phyloP scores from a whole-genome alignment of 1,139 yeast species.

The Petasospora rhodanensis region DNA sequence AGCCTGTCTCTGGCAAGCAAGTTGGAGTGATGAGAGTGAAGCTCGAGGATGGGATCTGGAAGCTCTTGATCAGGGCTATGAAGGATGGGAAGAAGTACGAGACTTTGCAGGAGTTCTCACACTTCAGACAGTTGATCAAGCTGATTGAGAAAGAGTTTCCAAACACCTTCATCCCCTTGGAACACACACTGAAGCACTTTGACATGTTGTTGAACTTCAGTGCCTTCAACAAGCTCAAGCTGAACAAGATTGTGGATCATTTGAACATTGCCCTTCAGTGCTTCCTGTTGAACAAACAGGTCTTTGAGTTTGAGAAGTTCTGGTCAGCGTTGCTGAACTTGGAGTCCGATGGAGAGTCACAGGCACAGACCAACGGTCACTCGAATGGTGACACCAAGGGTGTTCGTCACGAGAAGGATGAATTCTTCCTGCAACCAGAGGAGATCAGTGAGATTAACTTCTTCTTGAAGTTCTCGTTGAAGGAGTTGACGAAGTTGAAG shows the following conservation, averaged over 20 bases:
- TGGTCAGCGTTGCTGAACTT: slow-evolving; percentile 43
- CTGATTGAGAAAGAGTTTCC: slow-evolving; percentile 35
- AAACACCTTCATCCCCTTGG: slow-evolving; percentile 37
- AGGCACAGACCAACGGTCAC: too few relatives aligned
- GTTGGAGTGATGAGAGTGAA: slow-evolving; percentile 35
- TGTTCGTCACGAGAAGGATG: slow-evolving; percentile 10
- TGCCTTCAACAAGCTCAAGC: slow-evolving; percentile 32
- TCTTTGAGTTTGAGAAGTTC: slow-evolving; percentile 33
- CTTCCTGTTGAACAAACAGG: slow-evolving; percentile 32
- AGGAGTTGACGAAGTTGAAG: slow-evolving; percentile 40
- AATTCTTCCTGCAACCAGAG: slow-evolving; percentile 31
- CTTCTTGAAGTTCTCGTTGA: slow-evolving; percentile 49
- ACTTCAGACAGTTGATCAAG: slow-evolving; percentile 34
- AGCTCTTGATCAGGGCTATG: slow-evolving; percentile 23
- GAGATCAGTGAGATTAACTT: slow-evolving; percentile 49
- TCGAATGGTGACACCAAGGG: too few relatives aligned
- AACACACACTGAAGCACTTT: slow-evolving; percentile 28
- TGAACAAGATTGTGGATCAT: slow-evolving; percentile 44
- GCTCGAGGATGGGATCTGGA: slow-evolving; percentile 27
- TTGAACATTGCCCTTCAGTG: slow-evolving; percentile 45
- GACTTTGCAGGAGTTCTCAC: slow-evolving; percentile 31
- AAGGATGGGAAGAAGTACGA: slow-evolving; percentile 13
- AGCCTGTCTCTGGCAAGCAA: slow-evolving; percentile 26
- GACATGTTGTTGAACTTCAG: slow-evolving; percentile 25
- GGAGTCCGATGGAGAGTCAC: slow-evolving; percentile 30